Base-by-base conservation (phyloP, 441 rosid species). In the Capsella rubella region DNA sequence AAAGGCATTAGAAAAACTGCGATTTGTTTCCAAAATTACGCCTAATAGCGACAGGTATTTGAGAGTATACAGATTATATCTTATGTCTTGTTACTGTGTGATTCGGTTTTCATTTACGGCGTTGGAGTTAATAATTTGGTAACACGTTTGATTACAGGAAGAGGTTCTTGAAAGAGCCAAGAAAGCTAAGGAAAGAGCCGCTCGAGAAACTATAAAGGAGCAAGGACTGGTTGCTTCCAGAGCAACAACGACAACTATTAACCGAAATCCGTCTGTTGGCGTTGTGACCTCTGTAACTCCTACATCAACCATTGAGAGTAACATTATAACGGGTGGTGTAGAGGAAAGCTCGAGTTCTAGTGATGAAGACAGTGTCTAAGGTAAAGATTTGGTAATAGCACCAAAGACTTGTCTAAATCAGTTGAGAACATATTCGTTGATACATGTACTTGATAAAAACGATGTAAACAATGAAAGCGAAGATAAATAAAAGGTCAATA, bases 141-240 rank as follows among this genome's bases (percentile, higher is more conserved):
- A 29, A 69, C 70, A 84, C 8, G 11, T 49, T 49, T 21, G 53
- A 29, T 45, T n/a, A 61, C 61, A 91, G 97, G 93, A 83, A 67
- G 99, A 92, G 65, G 92, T 92, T 59, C 77, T 90, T 34, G 92
- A 84, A 77, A 87, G 92, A 76, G 97, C 99, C 28, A 89, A 83
- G 75, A 88, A 55, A 75, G 91, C 97, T 18, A 94, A 94, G 78
- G 92, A 92, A 61, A 80, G 74, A 75, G 97, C 99, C 55, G 94
- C 97, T 16, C 82, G 87, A 0, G 98, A 93, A 74, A 80, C 90
- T 43, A 55, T 79, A 85, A 94, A 84, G 65, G 82, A 81, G n/a
- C 88, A 82, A 64, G 89, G 87, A 64, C 71, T 79, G 5, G 77
- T 84, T 70, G 71, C 86, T 73, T 67, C 89, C 6, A 84, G 80